Evolutionary conservation across 345 rosid genomes (phyloP).

Genomic region (Eucalyptus viminalis): DNA sequence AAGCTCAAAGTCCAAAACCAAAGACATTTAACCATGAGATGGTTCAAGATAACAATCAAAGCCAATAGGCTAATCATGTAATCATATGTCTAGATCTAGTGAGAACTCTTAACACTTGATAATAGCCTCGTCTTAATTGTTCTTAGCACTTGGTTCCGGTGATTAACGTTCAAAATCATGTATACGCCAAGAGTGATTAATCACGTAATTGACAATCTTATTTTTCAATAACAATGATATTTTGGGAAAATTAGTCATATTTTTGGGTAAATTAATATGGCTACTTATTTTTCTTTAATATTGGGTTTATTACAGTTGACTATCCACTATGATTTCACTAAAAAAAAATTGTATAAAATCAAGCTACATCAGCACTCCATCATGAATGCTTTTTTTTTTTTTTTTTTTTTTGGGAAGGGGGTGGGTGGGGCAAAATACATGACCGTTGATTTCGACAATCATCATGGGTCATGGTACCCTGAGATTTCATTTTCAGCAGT

Average conservation of each 20-base stretch:
- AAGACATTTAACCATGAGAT: not conserved
- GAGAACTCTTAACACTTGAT: not conserved
- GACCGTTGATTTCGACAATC: not conserved
- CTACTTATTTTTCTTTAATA: not conserved
- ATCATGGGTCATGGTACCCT: not conserved
- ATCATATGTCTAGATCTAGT: not conserved
- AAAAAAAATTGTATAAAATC: not conserved
- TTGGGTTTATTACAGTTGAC: not conserved
- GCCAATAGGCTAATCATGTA: not conserved
- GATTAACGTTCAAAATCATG: not conserved
- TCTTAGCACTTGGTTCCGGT: not conserved
- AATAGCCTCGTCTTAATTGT: not conserved
- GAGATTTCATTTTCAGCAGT: not conserved
- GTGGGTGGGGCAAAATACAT: not conserved
- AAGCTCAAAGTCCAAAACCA: not conserved
- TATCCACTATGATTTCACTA: not conserved
- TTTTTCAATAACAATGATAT: not conserved
- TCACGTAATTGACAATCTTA: not conserved
- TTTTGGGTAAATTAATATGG: not conserved
- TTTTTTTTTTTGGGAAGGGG: rapidly evolving
- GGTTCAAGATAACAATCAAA: not conserved
- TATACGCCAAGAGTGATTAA: rapidly evolving
- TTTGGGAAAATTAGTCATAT: not conserved
- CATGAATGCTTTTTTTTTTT: not conserved
- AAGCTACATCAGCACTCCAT: not conserved